phyloP scores from a whole-genome alignment of 1,139 yeast genomes.

The Geotrichum reessii region DNA sequence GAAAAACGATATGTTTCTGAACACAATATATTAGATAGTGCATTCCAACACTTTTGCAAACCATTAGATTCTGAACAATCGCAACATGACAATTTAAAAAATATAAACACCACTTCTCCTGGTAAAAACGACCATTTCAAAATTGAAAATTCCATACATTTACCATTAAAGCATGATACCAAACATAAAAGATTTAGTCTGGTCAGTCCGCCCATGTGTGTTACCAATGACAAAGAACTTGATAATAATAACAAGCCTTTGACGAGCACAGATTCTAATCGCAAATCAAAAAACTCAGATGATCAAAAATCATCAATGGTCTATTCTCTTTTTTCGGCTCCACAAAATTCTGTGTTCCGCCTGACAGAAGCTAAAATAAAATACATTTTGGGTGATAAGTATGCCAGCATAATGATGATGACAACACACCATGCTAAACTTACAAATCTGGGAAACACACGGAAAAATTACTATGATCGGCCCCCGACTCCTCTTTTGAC shows the following conservation, averaged over 20 bases:
- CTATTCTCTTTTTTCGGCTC: constrained; percentile 17
- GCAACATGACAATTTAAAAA: background rate
- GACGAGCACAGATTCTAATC: background rate
- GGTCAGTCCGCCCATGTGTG: constrained; percentile 14
- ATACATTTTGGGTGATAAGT: constrained; percentile 15
- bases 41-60: constrained; percentile 19
- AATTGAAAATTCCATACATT: background rate
- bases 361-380: constrained; percentile 17
- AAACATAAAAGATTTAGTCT: constrained; percentile 16
- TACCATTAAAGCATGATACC: constrained; percentile 11
- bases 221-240: background rate
- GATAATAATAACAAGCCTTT: too few relatives aligned
- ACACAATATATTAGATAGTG: constrained; percentile 27
- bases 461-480: too few relatives aligned
- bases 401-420: background rate
- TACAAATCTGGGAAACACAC: too few relatives aligned
- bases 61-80: constrained; percentile 6
- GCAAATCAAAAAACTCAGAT: background rate
- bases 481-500: too few relatives aligned
- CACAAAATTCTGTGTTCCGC: constrained; percentile 17
- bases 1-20: constrained; percentile 23
- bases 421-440: too few relatives aligned
- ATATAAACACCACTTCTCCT: background rate
- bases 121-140: background rate
- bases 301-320: constrained; percentile 5